phyloP scores from a whole-genome alignment of 176 grass and related monocot species.

The Oryza longistaminata region DNA sequence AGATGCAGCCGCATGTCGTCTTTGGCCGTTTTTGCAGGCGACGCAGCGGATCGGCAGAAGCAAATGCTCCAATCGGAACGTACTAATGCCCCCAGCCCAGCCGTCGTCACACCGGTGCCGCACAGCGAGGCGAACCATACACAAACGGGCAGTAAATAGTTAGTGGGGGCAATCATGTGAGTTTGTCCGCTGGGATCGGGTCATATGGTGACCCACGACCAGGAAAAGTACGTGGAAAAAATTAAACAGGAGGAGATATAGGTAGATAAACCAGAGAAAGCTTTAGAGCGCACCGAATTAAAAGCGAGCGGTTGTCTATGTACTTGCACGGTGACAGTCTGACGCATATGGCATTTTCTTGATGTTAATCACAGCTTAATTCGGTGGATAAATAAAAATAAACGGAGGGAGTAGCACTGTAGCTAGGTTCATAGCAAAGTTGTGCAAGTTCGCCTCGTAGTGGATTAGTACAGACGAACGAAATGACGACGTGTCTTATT shows the following conservation, averaged over 20 bases:
- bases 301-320: not conserved
- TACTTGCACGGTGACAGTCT: not conserved
- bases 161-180: conserved; percentile 27
- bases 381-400: not conserved
- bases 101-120: not conserved
- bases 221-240: not conserved
- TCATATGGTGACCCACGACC: conserved; percentile 1
- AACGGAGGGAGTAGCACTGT: no score
- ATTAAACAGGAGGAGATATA: not conserved
- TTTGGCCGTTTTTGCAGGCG: not conserved
- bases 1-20: not conserved
- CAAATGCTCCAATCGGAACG: no score
- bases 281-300: conserved; percentile 18
- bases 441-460: no score
- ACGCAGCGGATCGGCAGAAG: not conserved
- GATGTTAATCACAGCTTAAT: not conserved
- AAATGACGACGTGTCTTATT: no score
- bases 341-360: not conserved
- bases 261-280: not conserved
- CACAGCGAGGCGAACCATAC: not conserved
- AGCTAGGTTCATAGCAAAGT: no score
- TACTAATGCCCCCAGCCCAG: not conserved
- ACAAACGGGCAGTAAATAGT: not conserved
- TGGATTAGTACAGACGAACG: no score
- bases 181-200: not conserved